Evolutionary conservation across 2,329 filamentous ascomycete species (phyloP), one percentile per base, ranked within the genome.

Genomic region (Lachnellula suecica): DNA sequence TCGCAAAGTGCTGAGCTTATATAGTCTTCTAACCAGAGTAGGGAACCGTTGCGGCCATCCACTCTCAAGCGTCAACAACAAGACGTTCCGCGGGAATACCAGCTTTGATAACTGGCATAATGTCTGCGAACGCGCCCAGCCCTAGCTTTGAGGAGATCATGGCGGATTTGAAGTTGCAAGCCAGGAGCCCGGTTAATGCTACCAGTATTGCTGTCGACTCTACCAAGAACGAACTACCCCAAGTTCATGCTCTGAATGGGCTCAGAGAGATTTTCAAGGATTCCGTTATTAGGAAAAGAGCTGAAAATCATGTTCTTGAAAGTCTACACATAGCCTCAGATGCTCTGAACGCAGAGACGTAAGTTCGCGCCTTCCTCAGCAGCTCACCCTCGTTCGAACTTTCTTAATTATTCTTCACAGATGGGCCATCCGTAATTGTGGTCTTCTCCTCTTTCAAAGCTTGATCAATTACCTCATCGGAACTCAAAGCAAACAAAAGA

Each of bases 401-500:
- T 47, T 44, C 42, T 52, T 60, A 29, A 59, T 23, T 5, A 6
- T 20, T 50, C 13, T 13, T 8, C 22, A 10, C 55, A 89, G 85
- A 20, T 99, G 94, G 94, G 90, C 92, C 0, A 91, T 99, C 51
- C 86, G 92, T 1, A 99, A 99, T 68, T 97, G 91, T 60, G 91
- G 91, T 2, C 73, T 97, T 29, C 88, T 97, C 72, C 82, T 99
- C 6, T 85, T 97, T 59, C 84, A 93, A 49, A 90, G 91, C 56
- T 76, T 97, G 4, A 88, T 96, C 47, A 89, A 94, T 66, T 81
- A 82, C 57, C 74, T 95, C 1, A 83, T 94, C 24, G 89, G 89
- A 15, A 85, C 83, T 49, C 87, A 91, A 70, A 90, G 75, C 74
- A 91, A 86, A 66, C 62, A 71, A 4, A 74, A 71, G 44, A 84